A percentile compares a stretch with the other conserved stretches of the same genome.
phyloP scores from a whole-genome alignment of 2,329 filamentous ascomycete genomes.

The Penicillium sp. region DNA sequence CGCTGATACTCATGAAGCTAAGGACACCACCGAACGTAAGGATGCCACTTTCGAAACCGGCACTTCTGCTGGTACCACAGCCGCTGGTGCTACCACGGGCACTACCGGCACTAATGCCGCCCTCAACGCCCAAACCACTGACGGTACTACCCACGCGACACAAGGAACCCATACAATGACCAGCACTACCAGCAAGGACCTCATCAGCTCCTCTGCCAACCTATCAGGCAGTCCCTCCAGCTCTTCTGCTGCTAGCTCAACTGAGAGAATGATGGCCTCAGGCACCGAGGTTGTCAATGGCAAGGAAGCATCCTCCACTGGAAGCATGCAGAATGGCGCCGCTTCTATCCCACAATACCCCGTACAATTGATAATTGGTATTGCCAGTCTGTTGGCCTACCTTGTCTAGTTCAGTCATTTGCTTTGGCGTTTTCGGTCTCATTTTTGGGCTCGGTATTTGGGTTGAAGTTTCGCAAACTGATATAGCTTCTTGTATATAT shows the following conservation, averaged over 20 bases:
- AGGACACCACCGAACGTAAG: constrained; percentile 5
- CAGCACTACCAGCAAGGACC: constrained; percentile 61
- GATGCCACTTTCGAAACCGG: constrained; percentile 5
- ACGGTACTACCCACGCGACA: not conserved
- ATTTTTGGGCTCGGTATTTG: not conserved
- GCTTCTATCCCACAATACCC: constrained; percentile 31
- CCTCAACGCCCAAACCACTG: not conserved
- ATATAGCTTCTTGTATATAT: constrained; percentile 23
- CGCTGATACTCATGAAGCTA: constrained; percentile 1
- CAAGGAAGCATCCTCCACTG: constrained; percentile 15
- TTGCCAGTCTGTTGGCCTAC: constrained; percentile 34
- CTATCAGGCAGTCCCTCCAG: constrained; percentile 19
- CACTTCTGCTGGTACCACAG: not conserved
- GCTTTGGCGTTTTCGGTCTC: not conserved
- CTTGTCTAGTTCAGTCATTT: constrained; percentile 22
- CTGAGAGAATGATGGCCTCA: constrained; percentile 12
- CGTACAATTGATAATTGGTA: constrained; percentile 31
- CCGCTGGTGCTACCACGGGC: not conserved
- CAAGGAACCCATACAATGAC: constrained; percentile 32
- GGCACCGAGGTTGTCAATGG: constrained; percentile 7
- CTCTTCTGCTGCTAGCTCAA: constrained; percentile 18
- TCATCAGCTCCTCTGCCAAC: constrained; percentile 26
- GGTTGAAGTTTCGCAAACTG: not conserved
- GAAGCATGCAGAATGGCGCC: constrained; percentile 15
- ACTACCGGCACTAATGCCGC: constrained; percentile 10